Evolutionary conservation across 1,284 basidiomycete species (phyloP), one percentile per base, ranked within the genome.

Genomic region (Marasmius sp.): DNA sequence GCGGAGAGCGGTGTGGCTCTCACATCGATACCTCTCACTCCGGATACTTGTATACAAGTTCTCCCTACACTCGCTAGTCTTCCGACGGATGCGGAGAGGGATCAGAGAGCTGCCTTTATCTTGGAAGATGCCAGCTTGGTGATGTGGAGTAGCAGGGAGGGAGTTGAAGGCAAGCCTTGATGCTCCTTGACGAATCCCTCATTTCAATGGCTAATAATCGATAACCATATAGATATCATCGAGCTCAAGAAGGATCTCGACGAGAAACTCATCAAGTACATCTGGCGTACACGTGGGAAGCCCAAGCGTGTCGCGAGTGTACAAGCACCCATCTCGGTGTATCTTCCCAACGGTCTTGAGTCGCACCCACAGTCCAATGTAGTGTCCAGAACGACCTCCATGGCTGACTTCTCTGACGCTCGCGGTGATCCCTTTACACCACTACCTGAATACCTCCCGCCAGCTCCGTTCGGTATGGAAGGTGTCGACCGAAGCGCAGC

Each of bases 21-120:
- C 68, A 90, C 90, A 39, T 92, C 9, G 49, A 82, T 89, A 61
- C 83, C 84, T 63, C 74, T 89, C 63, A 85, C 87, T 68, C 67
- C 59, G 27, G 77, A 82, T 63, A 85, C 87, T 3, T 83, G 86
- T 7, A 89, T 90, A 59, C 88, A 90, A 72, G 83, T 90, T 59
- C 70, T 90, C 11, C 84, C 89, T 60, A 82, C 78, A 33, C 85
- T 93, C 69, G 71, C 73, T 48, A 78, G 84, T 64, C 78, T 94
- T 2, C 84, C 85, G 4, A 79, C 81, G 33, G 45, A 47, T 47
- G 91, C 91, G 0, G 85, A 93, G 70, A 92, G 91, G 74, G 90
- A 93, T 66, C 92, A 94, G 69, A 89, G 90, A 63, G 92, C 85
- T n/a, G 91, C 91, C 11, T 94, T 94, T 74, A 84, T 94, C 64